Evolutionary conservation across 2,329 filamentous ascomycete genomes (phyloP), one percentile per base, ranked within the genome.

Genomic region (Cryphonectria nitschkei): DNA sequence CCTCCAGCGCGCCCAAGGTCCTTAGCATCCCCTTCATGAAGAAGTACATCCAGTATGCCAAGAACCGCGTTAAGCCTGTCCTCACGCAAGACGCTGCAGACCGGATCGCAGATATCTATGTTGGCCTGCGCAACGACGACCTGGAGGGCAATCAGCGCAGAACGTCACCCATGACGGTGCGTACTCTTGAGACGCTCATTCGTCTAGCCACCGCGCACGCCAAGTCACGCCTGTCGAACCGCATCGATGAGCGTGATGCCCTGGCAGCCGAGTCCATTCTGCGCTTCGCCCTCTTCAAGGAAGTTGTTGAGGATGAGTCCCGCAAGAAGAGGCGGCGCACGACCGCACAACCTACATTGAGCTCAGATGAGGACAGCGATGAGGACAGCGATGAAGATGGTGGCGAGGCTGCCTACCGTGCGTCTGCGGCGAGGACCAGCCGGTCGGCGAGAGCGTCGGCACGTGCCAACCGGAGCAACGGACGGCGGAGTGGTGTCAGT

Each of bases 31-130:
- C 95, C 0, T 99, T 99, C 82, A 94, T 99, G 85, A 99, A 99
- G 84, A 99, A 99, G 83, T 99, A 98, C 81, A 97, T 99, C 62
- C 96, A 99, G 79, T 99, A 99, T 80, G 94, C 96, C 74, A 99
- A 99, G 84, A 92, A 89, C 50, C 87, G 96, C 78, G 88, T 97
- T 77, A 97, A 94, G 87, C 96, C 96, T 0, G 85, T 97, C 56
- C 84, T 99, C 73, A 97, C 95, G 0, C 94, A 96, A 78, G 94
- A 94, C 61, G 95, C 96, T 7, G 93, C 94, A 14, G 94, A 98
- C 76, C 93, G 97, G 74, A 97, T 99, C 77, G 91, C 95, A 52
- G 89, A 93, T 43, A 93, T 95, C 22, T 99, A 98, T 79, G 96
- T 97, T 50, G 93, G 93, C 13, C 87, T 99, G 29, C 90, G 96